Percentiles rank a stretch among this genome's conserved stretches.
Conservation (phyloP, 2,329 filamentous ascomycete genomes). For the Cytospora piceae region DNA sequence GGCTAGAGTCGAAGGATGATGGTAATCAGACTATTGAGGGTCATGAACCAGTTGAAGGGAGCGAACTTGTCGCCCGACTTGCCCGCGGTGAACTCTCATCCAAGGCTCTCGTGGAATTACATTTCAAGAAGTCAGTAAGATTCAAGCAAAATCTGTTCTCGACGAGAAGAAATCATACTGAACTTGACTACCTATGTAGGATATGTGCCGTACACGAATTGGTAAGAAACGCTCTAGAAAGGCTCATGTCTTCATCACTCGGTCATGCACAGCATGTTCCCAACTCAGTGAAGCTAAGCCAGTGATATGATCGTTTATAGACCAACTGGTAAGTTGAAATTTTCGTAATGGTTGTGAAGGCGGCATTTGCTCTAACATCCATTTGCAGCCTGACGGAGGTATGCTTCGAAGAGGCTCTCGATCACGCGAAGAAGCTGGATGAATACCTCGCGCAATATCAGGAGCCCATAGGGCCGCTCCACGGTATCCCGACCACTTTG, state of each 20-base stretch:
- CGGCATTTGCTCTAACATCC: not conserved
- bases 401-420: constrained; percentile 21
- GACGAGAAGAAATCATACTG: not conserved
- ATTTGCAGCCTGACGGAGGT: constrained; percentile 23
- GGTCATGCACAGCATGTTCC: no score
- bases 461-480: constrained; percentile 20
- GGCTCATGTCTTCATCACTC: not conserved
- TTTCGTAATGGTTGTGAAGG: fast-evolving
- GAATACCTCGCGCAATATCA: constrained; percentile 1
- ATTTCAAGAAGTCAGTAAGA: constrained; percentile 16
- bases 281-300: no score
- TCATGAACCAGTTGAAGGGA: not conserved
- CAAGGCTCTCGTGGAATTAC: not conserved
- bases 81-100: not conserved
- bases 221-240: constrained; percentile 2
- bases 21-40: not conserved
- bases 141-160: no score
- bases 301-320: constrained; percentile 11
- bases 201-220: constrained; percentile 8
- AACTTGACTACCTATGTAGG: not conserved
- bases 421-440: not conserved
- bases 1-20: not conserved
- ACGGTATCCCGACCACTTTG: constrained; percentile 19
- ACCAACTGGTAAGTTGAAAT: constrained; percentile 22
- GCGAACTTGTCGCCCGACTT: not conserved